Evolutionary conservation across 805 yeast genomes (phyloP), one percentile per base, ranked within the genome.

Genomic region (Millerago galiae): DNA sequence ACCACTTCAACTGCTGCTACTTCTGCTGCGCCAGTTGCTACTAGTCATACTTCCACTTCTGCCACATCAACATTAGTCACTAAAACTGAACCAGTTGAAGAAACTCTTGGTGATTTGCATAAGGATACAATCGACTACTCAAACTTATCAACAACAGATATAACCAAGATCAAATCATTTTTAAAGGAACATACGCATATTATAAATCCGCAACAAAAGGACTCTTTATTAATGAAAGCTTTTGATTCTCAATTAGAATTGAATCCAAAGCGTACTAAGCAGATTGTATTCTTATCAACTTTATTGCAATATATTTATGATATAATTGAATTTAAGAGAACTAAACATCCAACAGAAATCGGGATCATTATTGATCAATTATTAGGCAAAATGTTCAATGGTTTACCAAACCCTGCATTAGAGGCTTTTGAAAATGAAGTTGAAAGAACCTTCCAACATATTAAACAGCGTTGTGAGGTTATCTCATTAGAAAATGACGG

Each of bases 221-320:
- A 93, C 61, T 87, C 95, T 0, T 75, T 93, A 45, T 70, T 90
- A 59, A 90, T 91, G 96, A 81, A 82, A 16, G 95, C 97, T 0
- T 93, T 93, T 61, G 95, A 91, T 55, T 68, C 71, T 43, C 87
- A 88, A 59, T 70, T 91, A 47, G 77, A 73, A 12, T 83, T 79
- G 16, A 72, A 87, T 37, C 55, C 72, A 0, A 47, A 50, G 6
- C 59, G 61, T 7, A 79, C 95, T 9, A 73, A 71, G 46, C 82
- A 77, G 46, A 75, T 79, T n/a, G 81, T 91, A 35, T 83, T 79
- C 60, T 93, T 87, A 55, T 81, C 96, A 2, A 74, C 86, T 53
- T 63, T 91, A 27, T 59, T 91, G 47, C 95, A 87, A 56, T 91
- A 87, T 59, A 65, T 83, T 41, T 68, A 61, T 35, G 71, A 68